Base-by-base conservation (phyloP, 805 yeast genomes). In the Sungouiozyma ichnusensis region DNA sequence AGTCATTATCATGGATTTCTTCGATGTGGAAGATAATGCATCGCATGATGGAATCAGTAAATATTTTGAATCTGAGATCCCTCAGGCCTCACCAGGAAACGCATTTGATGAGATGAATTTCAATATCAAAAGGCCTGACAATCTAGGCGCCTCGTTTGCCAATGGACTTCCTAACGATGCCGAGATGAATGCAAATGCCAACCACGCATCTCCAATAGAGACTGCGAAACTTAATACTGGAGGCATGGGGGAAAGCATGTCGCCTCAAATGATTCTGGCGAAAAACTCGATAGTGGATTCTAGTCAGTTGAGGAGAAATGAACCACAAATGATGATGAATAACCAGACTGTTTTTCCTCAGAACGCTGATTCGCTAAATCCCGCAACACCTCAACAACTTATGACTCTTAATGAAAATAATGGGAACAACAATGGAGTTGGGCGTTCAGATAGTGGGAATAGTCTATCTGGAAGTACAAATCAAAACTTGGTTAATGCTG, bases 251-350 rank as follows among this genome's bases (percentile, higher is more conserved):
- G 43, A 39, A 2, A 47, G 45, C 36, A 27, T 61, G 20, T 57
- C 64, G 9, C 65, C 65, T 13, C 65, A 61, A 33, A 63, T 55
- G 3, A 60, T 60, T 9, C 43, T 60, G 43, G 57, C 58, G 36
- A 53, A 54, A 39, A 57, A 58, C 38, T 50, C 57, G 14, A 43
- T 47, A 17, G 29, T 24, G 41, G 57, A 35, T 34, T 51, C 43
- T 43, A 53, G 37, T 50, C 61, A 36, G 49, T 47, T 37, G 46
- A 49, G 58, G 3, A 46, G 50, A 41, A 49, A 53, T 4, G 56
- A 56, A 18, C 56, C 54, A 33, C 57, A 54, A 36, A 49, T 53
- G 46, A 50, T 39, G 9, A 46, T 42, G 17, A 29, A 34, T 15
- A 35, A 39, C n/a, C 16, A 18, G 15, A 19, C 16, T 16, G 19